These are phyloP conservation scores for Chlorella sp. DNA, from an alignment of 139 green algal genomes.

Conservation along the genomic window DNA sequence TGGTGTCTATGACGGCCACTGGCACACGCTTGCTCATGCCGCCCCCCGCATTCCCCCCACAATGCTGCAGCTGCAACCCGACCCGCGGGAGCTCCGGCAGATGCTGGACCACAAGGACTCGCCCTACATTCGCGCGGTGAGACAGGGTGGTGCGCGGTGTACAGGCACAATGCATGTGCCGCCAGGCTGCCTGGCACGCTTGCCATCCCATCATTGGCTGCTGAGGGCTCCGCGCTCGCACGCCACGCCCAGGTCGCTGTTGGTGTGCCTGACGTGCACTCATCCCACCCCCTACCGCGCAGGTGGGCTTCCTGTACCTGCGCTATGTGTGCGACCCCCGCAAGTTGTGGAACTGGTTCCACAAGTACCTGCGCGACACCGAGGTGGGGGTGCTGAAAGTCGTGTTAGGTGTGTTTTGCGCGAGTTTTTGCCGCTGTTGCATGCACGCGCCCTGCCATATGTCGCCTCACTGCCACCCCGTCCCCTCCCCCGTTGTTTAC, in stretches of 20 bases:
- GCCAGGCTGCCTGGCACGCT: not conserved
- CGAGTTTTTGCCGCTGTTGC: too few species aligned
- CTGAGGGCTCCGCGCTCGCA: too few species aligned
- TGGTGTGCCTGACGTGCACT: too few species aligned
- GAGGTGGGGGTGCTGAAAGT: constrained; percentile 68
- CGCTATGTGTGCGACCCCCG: constrained; percentile 91
- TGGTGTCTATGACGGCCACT: too few species aligned
- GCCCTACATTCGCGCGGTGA: constrained; percentile 94
- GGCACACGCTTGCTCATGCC: too few species aligned
- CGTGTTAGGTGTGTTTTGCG: too few species aligned
- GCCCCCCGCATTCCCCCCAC: too few species aligned
- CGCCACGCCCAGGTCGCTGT: too few species aligned
- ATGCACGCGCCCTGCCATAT: too few species aligned
- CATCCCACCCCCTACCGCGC: constrained; percentile 11
- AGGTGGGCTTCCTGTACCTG: constrained; percentile 96
- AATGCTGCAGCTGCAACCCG: constrained; percentile 14
- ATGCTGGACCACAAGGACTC: constrained; percentile 93
- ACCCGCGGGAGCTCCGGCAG: constrained; percentile 53
- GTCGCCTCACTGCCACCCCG: too few species aligned
- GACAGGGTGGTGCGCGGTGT: constrained; percentile 73
- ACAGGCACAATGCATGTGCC: not conserved
- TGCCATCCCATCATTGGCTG: not conserved
- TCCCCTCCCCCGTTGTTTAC: too few species aligned
- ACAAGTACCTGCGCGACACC: constrained; percentile 82
- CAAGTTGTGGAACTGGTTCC: constrained; percentile 88